Conservation (phyloP, 441 rosid genomes). For the Brassica hybrid region DNA sequence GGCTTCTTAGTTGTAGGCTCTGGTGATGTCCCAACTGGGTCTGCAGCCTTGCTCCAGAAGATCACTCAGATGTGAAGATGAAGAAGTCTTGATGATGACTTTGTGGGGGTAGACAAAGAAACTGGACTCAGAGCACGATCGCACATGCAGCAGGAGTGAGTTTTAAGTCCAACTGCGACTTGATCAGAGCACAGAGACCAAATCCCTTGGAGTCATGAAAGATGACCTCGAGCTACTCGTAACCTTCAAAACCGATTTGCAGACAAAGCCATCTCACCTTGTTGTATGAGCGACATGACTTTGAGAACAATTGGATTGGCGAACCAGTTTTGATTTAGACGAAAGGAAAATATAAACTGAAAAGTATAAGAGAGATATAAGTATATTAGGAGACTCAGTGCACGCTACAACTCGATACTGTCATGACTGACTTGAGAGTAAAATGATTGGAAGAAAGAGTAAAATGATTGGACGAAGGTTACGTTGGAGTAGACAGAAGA, state of each 20-base stretch:
- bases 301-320: constrained; percentile 40
- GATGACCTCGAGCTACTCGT: constrained; percentile 66
- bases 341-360: constrained; percentile 38
- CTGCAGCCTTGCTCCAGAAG: neutral
- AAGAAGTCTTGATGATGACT: constrained; percentile 58
- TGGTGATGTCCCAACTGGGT: neutral
- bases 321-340: constrained; percentile 35
- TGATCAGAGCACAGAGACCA: constrained; percentile 62
- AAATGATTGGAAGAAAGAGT: neutral
- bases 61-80: neutral
- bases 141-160: constrained; percentile 69
- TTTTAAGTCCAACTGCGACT: constrained; percentile 57
- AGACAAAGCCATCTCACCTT: constrained; percentile 56
- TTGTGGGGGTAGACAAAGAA: constrained; percentile 11
- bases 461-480: constrained; percentile 11
- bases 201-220: constrained; percentile 54
- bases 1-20: neutral
- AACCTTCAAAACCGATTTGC: constrained; percentile 77
- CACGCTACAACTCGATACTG: constrained; percentile 55
- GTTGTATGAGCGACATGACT: constrained; percentile 4
- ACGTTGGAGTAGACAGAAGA: constrained; percentile 58
- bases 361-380: constrained; percentile 33
- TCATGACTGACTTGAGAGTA: neutral
- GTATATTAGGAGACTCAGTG: constrained; percentile 39
- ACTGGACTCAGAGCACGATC: constrained; percentile 74